phyloP scores from a whole-genome alignment of 1,284 basidiomycete species.

The Sanguinoderma infundibulare region DNA sequence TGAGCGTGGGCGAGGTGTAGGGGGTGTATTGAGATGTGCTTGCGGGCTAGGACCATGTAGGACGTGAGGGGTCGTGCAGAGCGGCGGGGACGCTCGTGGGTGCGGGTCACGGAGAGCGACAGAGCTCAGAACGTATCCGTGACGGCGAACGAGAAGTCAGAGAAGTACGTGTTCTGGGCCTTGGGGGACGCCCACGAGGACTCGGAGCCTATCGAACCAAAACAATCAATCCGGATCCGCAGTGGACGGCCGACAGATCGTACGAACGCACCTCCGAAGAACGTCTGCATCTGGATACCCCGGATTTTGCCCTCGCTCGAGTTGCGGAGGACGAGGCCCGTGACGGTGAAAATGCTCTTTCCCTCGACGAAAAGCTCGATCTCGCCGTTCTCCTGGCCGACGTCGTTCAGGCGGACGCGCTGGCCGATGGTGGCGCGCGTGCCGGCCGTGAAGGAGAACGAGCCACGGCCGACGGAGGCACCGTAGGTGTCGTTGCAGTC shows the following conservation, averaged over 20 bases:
- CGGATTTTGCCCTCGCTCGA: slow-evolving; percentile 50
- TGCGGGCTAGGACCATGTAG: slow-evolving; percentile 1
- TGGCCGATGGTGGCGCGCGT: slow-evolving; percentile 66
- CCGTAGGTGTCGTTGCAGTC: slow-evolving; percentile 69
- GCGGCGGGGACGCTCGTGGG: neutral
- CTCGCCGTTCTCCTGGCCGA: slow-evolving; percentile 61
- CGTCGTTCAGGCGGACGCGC: slow-evolving; percentile 65
- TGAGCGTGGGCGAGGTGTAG: slow-evolving; percentile 5
- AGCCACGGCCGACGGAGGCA: slow-evolving; percentile 74
- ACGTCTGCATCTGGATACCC: slow-evolving; percentile 70
- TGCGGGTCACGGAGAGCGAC: slow-evolving; percentile 12
- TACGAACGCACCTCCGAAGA: slow-evolving; percentile 59
- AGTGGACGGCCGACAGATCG: neutral
- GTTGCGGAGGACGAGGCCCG: slow-evolving; percentile 53
- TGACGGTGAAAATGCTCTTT: slow-evolving; percentile 56
- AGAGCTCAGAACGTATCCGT: slow-evolving; percentile 49
- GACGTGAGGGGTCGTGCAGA: slow-evolving; percentile 13
- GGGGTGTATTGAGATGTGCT: neutral
- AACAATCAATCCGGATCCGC: slow-evolving; percentile 3
- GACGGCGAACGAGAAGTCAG: slow-evolving; percentile 68
- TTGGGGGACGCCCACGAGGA: slow-evolving; percentile 56
- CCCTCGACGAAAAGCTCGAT: slow-evolving; percentile 63
- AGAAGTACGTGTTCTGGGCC: slow-evolving; percentile 62
- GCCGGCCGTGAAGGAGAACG: slow-evolving; percentile 65
- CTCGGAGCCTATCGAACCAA: slow-evolving; percentile 44